Evolutionary conservation across 179 eudicot species (phyloP).

Genomic region (Amaranthus tricolor): DNA sequence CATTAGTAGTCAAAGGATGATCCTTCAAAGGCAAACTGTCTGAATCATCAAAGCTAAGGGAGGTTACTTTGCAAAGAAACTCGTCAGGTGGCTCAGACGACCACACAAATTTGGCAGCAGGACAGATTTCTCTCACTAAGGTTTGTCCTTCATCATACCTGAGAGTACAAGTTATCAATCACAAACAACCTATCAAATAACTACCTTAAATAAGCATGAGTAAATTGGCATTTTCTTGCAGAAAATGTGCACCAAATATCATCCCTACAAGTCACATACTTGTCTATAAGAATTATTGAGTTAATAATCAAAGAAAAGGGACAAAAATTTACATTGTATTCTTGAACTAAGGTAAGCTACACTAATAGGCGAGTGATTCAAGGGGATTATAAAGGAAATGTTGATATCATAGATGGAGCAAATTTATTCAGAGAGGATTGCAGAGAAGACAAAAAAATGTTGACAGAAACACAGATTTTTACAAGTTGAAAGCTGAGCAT

Average conservation of each 20-base stretch:
- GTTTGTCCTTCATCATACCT: constrained; percentile 79
- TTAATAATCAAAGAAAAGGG: neutral
- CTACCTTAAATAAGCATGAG: neutral
- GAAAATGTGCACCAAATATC: neutral
- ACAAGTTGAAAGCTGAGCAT: too few relatives aligned
- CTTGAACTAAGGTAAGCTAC: too few relatives aligned
- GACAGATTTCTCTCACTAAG: constrained; percentile 61
- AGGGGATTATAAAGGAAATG: too few relatives aligned
- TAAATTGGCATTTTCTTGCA: neutral
- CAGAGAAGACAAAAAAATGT: too few relatives aligned
- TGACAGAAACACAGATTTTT: too few relatives aligned
- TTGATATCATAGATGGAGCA: too few relatives aligned
- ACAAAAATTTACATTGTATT: neutral
- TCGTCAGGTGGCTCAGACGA: constrained; percentile 67
- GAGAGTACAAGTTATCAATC: constrained; percentile 5
- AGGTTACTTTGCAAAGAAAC: constrained; percentile 70
- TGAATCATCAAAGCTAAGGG: constrained; percentile 63
- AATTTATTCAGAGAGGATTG: too few relatives aligned
- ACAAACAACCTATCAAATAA: neutral
- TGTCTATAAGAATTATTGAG: neutral
- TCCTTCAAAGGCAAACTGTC: constrained; percentile 58
- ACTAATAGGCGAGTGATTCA: too few relatives aligned
- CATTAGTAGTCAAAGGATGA: constrained; percentile 71
- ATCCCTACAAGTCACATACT: neutral
- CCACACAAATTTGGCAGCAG: constrained; percentile 81